These are phyloP conservation scores for Penicillium manginii DNA, from an alignment of 495 filamentous ascomycete species.

Conservation along the genomic window DNA sequence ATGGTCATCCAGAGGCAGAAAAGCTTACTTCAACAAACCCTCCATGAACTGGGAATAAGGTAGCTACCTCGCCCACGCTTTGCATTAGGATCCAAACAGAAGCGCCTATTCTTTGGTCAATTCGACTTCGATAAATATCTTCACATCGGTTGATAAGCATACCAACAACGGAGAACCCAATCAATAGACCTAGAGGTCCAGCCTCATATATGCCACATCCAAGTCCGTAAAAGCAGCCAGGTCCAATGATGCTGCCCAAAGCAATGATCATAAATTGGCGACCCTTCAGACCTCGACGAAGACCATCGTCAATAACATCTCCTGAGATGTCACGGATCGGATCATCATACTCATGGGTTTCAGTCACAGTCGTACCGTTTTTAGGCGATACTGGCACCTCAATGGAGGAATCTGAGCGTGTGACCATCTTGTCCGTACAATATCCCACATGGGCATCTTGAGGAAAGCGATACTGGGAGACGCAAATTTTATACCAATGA, in stretches of 20 bases:
- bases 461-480: no score
- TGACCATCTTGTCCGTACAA: not conserved
- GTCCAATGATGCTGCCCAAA: not conserved
- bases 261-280: not conserved
- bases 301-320: not conserved
- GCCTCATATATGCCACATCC: not conserved
- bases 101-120: not conserved
- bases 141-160: not conserved
- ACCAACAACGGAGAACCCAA: not conserved
- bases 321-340: not conserved
- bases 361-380: not conserved
- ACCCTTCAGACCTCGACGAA: not conserved
- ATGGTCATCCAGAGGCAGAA: not conserved
- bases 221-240: not conserved
- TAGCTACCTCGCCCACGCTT: not conserved
- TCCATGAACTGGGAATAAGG: not conserved
- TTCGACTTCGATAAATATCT: no score
- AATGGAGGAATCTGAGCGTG: not conserved
- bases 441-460: not conserved
- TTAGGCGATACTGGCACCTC: not conserved
- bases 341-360: not conserved
- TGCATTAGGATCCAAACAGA: not conserved
- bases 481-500: no score
- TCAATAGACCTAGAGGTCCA: not conserved
- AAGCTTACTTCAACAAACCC: not conserved